Evolutionary conservation across 2,329 filamentous ascomycete species (phyloP).

Genomic region (Aspergillus pseudoviridinutans): DNA sequence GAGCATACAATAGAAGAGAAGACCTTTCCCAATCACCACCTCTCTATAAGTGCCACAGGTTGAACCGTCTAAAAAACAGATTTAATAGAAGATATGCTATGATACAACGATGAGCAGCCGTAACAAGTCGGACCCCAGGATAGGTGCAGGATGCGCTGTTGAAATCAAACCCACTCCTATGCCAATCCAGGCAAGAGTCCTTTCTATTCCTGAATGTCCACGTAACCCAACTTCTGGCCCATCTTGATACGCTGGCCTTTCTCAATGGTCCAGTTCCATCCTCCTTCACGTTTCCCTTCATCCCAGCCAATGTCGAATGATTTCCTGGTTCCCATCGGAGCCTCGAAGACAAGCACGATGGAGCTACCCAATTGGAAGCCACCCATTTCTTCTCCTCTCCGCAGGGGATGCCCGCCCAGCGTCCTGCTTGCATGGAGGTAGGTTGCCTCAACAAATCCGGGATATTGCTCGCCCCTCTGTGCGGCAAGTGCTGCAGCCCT

Average conservation of each 20-base stretch:
- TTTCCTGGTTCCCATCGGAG: slow-evolving; percentile 61
- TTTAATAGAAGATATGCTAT: slow-evolving; percentile 7
- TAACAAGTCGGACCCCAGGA: not conserved
- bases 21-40: not conserved
- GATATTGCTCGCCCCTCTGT: slow-evolving; percentile 72
- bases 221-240: slow-evolving; percentile 77
- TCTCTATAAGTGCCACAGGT: not conserved
- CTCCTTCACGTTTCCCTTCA: slow-evolving; percentile 55
- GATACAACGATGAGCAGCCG: slow-evolving; percentile 3
- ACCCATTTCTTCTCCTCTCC: slow-evolving; percentile 93
- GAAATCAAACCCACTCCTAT: not conserved
- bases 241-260: slow-evolving; percentile 86
- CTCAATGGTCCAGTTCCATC: slow-evolving; percentile 82
- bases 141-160: not conserved
- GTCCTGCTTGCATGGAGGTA: slow-evolving; percentile 75
- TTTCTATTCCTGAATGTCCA: slow-evolving; percentile 40
- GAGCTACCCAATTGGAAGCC: slow-evolving; percentile 95
- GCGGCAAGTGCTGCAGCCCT: slow-evolving; percentile 76
- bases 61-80: not conserved
- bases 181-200: not conserved
- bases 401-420: slow-evolving; percentile 76
- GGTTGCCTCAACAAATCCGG: slow-evolving; percentile 88
- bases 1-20: not conserved
- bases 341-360: slow-evolving; percentile 94
- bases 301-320: slow-evolving; percentile 60